Evolutionary conservation across 73 alveolate species (phyloP), one percentile per base, ranked within the genome.

Genomic region (Uronychia binucleata): DNA sequence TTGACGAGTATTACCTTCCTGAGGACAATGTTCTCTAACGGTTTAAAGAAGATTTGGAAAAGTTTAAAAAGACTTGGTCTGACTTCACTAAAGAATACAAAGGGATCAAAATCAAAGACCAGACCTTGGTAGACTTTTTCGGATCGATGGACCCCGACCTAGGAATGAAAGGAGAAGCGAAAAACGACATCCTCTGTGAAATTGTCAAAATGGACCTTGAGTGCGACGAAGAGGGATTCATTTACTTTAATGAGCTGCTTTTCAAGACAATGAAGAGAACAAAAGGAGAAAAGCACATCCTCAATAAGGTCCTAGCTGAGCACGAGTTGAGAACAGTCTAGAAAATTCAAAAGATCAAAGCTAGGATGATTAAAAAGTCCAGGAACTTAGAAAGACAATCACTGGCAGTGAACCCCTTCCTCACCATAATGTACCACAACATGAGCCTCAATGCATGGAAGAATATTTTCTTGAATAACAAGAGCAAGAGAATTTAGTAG

Each of bases 1-100:
- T 91, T 81, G 96, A 91, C 31, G 58, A 87, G 57, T 91, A 91
- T 59, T 88, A 91, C 60, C 83, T 91, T 27, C 90, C 92, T 31
- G 86, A 91, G 57, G 96, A 87, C 34, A 91, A 91, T 58, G 90
- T 88, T 0, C 75, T 91, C 26, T 35, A 57, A 75, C 75, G 77
- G 33, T 91, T 91, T 74, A 91, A 91, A 58, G 92, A 86, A 28
- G 85, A 91, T 78, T 78, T 91, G n/a, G 91, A 91, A 32, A 81
- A 60, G 1, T 91, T 91, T 83, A 91, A 88, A 82, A 32, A 29
- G 0, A 78, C 84, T 0, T 91, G 96, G 96, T 31, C 85, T 0
- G 35, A 57, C n/a, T 87, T 74, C 57, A 83, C 93, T 28, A 80
- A 58, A 46, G 80, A 86, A 46, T 82, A 79, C 30, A 75, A 81